phyloP scores from a whole-genome alignment of 192 early-diverging fungal species.

The Coemansia sp. region DNA sequence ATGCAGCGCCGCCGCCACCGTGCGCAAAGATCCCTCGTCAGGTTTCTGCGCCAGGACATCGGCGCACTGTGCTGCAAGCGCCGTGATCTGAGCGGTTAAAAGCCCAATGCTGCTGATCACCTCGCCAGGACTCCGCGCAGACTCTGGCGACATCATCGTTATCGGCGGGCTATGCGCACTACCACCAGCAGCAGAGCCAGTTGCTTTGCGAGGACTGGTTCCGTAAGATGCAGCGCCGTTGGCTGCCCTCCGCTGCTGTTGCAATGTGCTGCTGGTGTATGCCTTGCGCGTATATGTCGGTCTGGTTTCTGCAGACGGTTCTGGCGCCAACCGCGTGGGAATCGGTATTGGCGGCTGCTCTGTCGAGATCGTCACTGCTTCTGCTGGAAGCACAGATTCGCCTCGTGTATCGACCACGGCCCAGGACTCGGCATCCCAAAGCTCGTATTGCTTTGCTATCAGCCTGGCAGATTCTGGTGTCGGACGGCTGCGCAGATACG shows the following conservation, averaged over 20 bases:
- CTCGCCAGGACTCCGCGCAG: constrained; percentile 14
- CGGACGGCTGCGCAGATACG: constrained; percentile 62
- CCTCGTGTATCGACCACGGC: constrained; percentile 10
- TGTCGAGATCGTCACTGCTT: background rate
- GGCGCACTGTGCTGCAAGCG: constrained; percentile 45
- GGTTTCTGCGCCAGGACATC: constrained; percentile 18
- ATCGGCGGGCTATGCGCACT: background rate
- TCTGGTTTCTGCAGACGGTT: background rate
- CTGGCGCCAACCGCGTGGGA: background rate
- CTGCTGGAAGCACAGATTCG: background rate
- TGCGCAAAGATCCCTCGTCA: background rate
- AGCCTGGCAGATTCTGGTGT: constrained; percentile 55
- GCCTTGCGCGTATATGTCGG: constrained; percentile 15
- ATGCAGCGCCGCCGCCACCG: constrained; percentile 24
- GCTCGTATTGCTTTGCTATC: constrained; percentile 63
- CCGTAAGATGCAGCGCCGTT: background rate
- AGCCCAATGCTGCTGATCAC: constrained; percentile 24
- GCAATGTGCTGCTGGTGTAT: constrained; percentile 34
- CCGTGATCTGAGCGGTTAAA: constrained; percentile 36
- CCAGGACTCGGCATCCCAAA: constrained; percentile 47
- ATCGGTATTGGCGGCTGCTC: background rate
- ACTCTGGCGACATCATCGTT: background rate
- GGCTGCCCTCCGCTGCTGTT: constrained; percentile 31
- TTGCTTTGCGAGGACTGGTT: background rate
- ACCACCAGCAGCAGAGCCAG: background rate